Conservation (phyloP, 129 eudicot genomes). For the Arctium minus region DNA sequence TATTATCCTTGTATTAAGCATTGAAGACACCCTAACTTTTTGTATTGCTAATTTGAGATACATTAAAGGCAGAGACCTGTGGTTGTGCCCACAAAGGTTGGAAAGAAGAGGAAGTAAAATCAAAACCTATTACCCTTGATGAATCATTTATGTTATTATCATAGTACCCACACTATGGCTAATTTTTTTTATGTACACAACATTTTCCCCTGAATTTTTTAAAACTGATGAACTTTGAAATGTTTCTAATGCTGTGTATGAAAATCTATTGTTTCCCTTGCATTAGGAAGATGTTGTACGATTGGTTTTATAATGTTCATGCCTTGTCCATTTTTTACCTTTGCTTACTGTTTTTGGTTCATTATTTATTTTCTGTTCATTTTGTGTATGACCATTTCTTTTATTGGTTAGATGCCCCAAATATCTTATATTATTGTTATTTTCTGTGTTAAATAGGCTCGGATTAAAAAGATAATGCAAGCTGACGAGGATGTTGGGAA, state of each 20-base stretch:
- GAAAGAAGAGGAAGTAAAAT: no score
- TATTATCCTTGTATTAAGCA: not conserved
- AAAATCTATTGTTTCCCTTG: not conserved
- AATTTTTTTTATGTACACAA: no score
- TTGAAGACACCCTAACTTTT: not conserved
- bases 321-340: not conserved
- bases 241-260: not conserved
- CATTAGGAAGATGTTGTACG: not conserved
- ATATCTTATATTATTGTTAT: not conserved
- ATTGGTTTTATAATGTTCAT: not conserved
- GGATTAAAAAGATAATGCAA: constrained; percentile 94
- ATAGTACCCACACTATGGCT: no score
- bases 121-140: no score
- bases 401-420: not conserved
- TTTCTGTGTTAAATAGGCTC: constrained; percentile 48
- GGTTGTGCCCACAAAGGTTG: no score
- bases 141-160: no score
- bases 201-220: no score
- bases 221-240: no score
- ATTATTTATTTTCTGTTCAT: not conserved
- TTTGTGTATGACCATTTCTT: not conserved
- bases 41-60: not conserved
- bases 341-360: not conserved
- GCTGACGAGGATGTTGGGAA: constrained; percentile 97
- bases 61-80: no score